phyloP scores from a whole-genome alignment of 257 asterid species.

The Fraxinus cuspidata region DNA sequence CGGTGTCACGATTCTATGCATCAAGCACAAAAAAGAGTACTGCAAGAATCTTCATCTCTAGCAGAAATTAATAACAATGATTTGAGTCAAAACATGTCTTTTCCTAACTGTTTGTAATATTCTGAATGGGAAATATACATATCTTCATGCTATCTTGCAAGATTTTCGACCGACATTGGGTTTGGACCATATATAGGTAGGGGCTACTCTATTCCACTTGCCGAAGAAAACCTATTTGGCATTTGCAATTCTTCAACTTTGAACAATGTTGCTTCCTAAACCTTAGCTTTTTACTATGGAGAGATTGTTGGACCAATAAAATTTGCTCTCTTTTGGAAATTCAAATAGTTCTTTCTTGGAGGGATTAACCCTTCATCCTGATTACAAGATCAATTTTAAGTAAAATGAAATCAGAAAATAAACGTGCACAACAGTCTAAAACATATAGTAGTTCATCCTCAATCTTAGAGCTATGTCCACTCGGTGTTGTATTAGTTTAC shows the following conservation, averaged over 20 bases:
- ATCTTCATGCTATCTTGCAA: background rate
- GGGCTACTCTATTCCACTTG: conserved; percentile 8
- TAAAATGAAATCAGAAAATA: background rate
- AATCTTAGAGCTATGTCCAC: background rate
- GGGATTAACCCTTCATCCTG: background rate
- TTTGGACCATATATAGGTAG: background rate
- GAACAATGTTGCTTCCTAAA: background rate
- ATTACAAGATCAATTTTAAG: background rate
- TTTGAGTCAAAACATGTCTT: background rate
- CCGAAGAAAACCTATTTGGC: background rate
- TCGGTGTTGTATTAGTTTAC: too few relatives aligned
- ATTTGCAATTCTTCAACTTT: background rate
- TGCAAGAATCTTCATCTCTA: background rate
- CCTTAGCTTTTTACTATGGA: conserved; percentile 2
- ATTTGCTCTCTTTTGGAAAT: background rate
- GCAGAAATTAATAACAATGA: background rate
- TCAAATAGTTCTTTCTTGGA: background rate
- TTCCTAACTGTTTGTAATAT: background rate
- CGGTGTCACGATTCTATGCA: too few relatives aligned
- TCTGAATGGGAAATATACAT: background rate
- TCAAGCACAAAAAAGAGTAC: background rate
- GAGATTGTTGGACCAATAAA: background rate
- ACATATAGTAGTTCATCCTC: background rate
- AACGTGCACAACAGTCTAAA: background rate
- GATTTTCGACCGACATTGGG: background rate